Conservation (phyloP, 129 eudicot genomes). For the Smallanthus sonchifolius region DNA sequence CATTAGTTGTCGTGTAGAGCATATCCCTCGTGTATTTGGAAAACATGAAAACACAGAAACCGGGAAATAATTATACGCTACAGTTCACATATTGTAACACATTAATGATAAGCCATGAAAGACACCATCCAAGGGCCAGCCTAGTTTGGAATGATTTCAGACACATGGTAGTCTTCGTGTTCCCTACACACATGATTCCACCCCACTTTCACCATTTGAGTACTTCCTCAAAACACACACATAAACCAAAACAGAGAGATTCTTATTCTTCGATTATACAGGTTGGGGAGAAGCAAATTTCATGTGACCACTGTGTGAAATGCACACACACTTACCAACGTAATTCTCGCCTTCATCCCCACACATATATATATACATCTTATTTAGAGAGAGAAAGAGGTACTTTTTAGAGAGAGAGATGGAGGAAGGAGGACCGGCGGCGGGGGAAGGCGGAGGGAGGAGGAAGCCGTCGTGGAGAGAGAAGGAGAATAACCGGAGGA, state of each 20-base stretch:
- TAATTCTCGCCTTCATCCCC: slow-evolving; percentile 10
- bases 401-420: slow-evolving; percentile 9
- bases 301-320: slow-evolving; percentile 45
- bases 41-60: slow-evolving; percentile 1
- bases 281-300: slow-evolving; percentile 36
- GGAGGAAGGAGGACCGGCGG: slow-evolving; percentile 51
- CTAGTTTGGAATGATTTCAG: slow-evolving; percentile 24
- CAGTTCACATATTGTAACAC: slow-evolving; percentile 11
- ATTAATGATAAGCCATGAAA: background rate
- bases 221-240: slow-evolving; percentile 5
- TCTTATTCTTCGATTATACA: background rate
- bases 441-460: slow-evolving; percentile 55
- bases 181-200: slow-evolving; percentile 26
- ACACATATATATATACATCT: slow-evolving; percentile 10
- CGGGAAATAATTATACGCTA: background rate
- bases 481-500: slow-evolving; percentile 90
- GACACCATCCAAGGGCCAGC: slow-evolving; percentile 17
- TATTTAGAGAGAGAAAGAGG: background rate
- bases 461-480: slow-evolving; percentile 99
- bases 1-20: slow-evolving; percentile 2
- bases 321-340: slow-evolving; percentile 13
- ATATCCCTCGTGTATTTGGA: background rate
- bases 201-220: slow-evolving; percentile 14
- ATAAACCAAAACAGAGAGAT: slow-evolving; percentile 18
- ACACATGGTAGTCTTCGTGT: slow-evolving; percentile 31